Evolutionary conservation across 352 stramenopile genomes (phyloP), one percentile per base, ranked within the genome.

Genomic region (Globisporangium emineosum): DNA sequence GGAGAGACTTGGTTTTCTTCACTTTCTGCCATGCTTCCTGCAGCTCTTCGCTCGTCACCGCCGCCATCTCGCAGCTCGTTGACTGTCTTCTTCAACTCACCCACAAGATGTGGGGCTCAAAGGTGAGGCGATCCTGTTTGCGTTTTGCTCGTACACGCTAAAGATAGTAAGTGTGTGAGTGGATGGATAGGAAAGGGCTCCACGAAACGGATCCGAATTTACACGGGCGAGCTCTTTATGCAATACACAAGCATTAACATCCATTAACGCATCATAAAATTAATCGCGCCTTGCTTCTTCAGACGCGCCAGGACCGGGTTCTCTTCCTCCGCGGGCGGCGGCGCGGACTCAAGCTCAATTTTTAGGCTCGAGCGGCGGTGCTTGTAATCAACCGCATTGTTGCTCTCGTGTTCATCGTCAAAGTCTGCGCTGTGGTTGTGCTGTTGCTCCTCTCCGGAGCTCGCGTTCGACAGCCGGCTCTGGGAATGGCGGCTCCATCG

Each of bases 251-350:
- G n/a, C 52, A 21, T n/a, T 30, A 45, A 37, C 30, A 68, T 59
- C 29, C 43, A 71, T 65, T 73, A 86, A 78, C 79, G 76, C 71
- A 86, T 75, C 82, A 91, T 93, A 75, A 91, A 93, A 69, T 90
- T 91, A 64, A 93, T 67, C n/a, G 85, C 85, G 21, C 85, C 85
- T 54, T 93, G 85, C 64, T 91, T 91, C 62, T 83, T 86, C 6
- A 93, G 78, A 25, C 85, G 85, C 21, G 79, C 82, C 35, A 91
- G 67, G 57, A 93, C 82, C 2, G 85, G 85, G 63, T 91, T 93
- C 42, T 88, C 79, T 45, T 83, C 75, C 21, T 80, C 68, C 5
- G 77, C 69, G 5, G 62, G 64, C 30, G 53, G 57, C 47, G 45
- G 65, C 12, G 33, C 54, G 60, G 68, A 61, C 64, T 88, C 76